Base-by-base conservation (phyloP, 768 basidiomycete genomes). In the Neoboletus subvelutipes region DNA sequence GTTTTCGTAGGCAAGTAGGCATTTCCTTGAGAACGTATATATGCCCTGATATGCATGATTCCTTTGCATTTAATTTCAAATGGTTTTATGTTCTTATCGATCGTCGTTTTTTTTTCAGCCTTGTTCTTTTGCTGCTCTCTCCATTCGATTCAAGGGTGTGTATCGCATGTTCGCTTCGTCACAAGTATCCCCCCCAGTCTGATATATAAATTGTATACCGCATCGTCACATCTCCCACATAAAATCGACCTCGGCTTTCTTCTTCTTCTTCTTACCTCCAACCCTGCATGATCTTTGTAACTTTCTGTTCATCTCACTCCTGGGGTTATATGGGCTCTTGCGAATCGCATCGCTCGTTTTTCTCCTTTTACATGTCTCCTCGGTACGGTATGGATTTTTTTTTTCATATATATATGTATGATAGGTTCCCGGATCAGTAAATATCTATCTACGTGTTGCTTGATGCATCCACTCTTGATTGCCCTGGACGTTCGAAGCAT, bases 181-280 rank as follows among this genome's bases (percentile, higher is more conserved):
- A 42, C 43, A n/a, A 36, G 48, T 48, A 48, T 48, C 56, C 43
- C 39, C 34, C 20, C 39, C 29, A 37, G 40, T 53, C 56, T 49
- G 61, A 59, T 66, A 60, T 22, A 47, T 59, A 61, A 65, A 33
- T 50, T 67, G 68, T 69, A 71, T 66, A 69, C 69, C 62, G 65
- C 68, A 68, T 64, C 48, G 47, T 52, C 56, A 24, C 47, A 54
- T 52, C 43, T 56, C 18, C 12, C 46, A 46, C 42, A 52, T 54
- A 58, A 64, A 60, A 63, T 57, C 24, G 48, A 63, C 55, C 42
- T 50, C 45, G 48, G 53, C 52, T 41, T 39, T 39, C 9, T 39
- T n/a, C 39, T 28, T 5, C 18, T 40, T 31, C 3, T 20, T 29
- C 34, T 45, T 41, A 34, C 33, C 45, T 22, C 10, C 29, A 17